Conservation (phyloP, 805 yeast species). For the Wickerhamiella bombiphila region DNA sequence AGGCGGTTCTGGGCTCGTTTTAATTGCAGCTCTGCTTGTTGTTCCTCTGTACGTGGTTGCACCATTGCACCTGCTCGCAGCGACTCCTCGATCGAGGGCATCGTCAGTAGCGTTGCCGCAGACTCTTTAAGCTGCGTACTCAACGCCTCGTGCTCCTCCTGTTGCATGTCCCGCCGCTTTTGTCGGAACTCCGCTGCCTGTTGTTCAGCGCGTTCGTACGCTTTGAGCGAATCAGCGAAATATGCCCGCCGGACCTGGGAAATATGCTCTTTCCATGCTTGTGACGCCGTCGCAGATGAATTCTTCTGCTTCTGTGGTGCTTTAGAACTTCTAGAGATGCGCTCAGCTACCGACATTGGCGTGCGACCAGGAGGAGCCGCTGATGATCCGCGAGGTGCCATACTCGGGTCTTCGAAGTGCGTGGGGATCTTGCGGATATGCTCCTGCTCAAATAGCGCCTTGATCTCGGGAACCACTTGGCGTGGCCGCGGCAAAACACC, state of each 20-base stretch:
- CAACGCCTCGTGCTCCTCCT: constrained; percentile 20
- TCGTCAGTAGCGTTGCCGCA: constrained; percentile 44
- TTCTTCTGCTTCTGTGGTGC: constrained; percentile 26
- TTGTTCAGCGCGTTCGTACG: constrained; percentile 37
- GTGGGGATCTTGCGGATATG: constrained; percentile 40
- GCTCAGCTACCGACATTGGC: constrained; percentile 36
- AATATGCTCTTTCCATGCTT: constrained; percentile 36
- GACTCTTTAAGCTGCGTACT: constrained; percentile 23
- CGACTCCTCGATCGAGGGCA: constrained; percentile 59
- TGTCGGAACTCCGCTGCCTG: constrained; percentile 27
- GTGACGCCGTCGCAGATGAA: constrained; percentile 15
- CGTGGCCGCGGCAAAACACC: constrained; percentile 75
- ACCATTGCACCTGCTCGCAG: constrained; percentile 50
- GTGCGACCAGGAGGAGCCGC: constrained; percentile 37
- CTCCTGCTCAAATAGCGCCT: constrained; percentile 19
- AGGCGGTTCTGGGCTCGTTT: constrained; percentile 58
- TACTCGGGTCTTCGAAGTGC: constrained; percentile 48
- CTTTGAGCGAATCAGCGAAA: constrained; percentile 44
- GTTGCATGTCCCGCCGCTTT: constrained; percentile 25
- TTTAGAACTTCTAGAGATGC: constrained; percentile 40
- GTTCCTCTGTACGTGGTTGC: constrained; percentile 59
- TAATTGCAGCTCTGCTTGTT: constrained; percentile 37
- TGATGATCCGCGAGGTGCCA: constrained; percentile 50
- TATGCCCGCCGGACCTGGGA: constrained; percentile 61
- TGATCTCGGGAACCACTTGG: constrained; percentile 49